Conservation (phyloP, 139 green algal species). For the Haematococcus sp. region DNA sequence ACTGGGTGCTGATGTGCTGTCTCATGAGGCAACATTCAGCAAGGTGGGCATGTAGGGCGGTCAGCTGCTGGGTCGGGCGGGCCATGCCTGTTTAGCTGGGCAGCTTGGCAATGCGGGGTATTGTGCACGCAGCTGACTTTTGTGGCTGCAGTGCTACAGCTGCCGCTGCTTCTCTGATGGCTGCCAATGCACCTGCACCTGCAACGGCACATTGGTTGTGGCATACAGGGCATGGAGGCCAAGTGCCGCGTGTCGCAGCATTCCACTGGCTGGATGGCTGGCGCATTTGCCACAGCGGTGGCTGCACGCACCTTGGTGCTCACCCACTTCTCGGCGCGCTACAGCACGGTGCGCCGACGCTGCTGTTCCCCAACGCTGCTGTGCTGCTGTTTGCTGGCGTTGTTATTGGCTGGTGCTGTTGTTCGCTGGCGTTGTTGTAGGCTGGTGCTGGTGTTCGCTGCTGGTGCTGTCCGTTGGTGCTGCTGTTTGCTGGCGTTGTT, state of each 20-base stretch:
- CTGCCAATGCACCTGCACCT: too few relatives aligned
- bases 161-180: too few relatives aligned
- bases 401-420: not conserved
- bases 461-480: not conserved
- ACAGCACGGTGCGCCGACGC: slow-evolving; percentile 22
- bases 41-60: slow-evolving; percentile 6
- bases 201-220: too few relatives aligned
- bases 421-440: not conserved
- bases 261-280: slow-evolving; percentile 86
- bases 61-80: too few relatives aligned
- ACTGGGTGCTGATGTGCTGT: slow-evolving; percentile 70
- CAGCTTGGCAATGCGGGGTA: too few relatives aligned
- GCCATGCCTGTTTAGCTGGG: too few relatives aligned
- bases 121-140: too few relatives aligned
- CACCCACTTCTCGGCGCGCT: slow-evolving; percentile 90
- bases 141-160: too few relatives aligned
- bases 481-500: not conserved
- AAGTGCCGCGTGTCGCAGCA: slow-evolving; percentile 84
- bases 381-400: too few relatives aligned
- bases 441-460: not conserved
- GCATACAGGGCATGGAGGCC: slow-evolving; percentile 52
- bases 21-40: slow-evolving; percentile 92
- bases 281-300: slow-evolving; percentile 77
- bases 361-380: too few relatives aligned
- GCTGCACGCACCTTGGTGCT: slow-evolving; percentile 76